Evolutionary conservation across 2,329 filamentous ascomycete species (phyloP), one percentile per base, ranked within the genome.

Genomic region (Davidsoniella virescens): DNA sequence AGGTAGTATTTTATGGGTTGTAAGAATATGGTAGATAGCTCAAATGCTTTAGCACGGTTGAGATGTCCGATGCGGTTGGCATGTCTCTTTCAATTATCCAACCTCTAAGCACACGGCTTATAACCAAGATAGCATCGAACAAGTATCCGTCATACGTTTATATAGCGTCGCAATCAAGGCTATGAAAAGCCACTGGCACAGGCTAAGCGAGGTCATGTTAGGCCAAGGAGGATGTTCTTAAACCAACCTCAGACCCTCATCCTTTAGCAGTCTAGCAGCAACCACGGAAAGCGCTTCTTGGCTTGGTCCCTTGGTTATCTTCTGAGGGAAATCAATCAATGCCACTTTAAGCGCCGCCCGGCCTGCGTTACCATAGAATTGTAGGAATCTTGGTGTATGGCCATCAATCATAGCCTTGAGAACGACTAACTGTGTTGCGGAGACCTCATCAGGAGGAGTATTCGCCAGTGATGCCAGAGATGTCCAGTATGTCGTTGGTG

Each of bases 401-500:
- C 81, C 76, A 49, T 82, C 73, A 26, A 90, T 75, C 73, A 90
- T 80, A 6, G 78, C 70, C 52, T 80, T 76, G 39, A 90, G 67
- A 2, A 88, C 76, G 4, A 80, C 71, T 54, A 79, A 76, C 56
- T 88, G 84, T 0, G 83, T 87, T 54, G 81, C 76, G n/a, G 80
- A 82, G 8, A 82, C 72, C 55, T 84, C 72, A 8, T 66, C 63
- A 0, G 77, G 60, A 0, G 86, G 82, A 0, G 85, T 83, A 61
- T 87, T 87, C 60, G 88, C 68, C 37, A 96, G 84, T 41, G 72
- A 72, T 0, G 86, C 78, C 51, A 96, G 68, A 0, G 82, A 73
- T 37, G 70, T 73, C 92, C 92, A 98, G 68, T 92, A 96, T 51
- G 88, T 72, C 0, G 71, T 73, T 45, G 84, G 84, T 3, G 82